Base-by-base conservation (phyloP, 306 rosid species). In the Ammopiptanthus mongolicus region DNA sequence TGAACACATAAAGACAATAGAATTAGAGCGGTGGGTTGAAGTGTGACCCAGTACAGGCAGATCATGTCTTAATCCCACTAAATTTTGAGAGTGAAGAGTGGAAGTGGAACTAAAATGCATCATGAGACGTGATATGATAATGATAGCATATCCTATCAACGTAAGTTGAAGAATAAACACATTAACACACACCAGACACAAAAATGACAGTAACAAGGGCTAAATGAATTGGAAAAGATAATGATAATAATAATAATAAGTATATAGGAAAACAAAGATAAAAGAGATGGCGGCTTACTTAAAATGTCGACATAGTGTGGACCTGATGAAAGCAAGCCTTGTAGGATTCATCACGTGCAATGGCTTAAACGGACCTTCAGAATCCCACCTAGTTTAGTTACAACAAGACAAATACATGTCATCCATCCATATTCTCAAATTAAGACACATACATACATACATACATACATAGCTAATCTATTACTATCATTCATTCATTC, bases 351-450 rank as follows among this genome's bases (percentile, higher is more conserved):
- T 67, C 65, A 51, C 76, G 82, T 95, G 99, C 82, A 95, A 78
- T n/a, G 99, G 97, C 74, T 92, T 92, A 76, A 90, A 92, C 0
- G 97, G 97, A 5, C 99, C 97, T 84, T 87, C 97, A 33, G 93
- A 87, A 81, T 95, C 96, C 99, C 99, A 92, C 97, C 97, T 95
- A 82, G 22, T 60, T 0, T 25, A 25, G 28, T 25, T 25, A 31
- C 0, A 72, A 0, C n/a, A n/a, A n/a, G n/a, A n/a, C n/a, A n/a
- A n/a, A n/a, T n/a, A n/a, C n/a, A n/a, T n/a, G n/a, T n/a, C n/a
- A n/a, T n/a, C 37, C 21, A 67, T 28, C 18, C 65, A 53, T 28
- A 60, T 9, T 60, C 39, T 23, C 46, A 52, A 29, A 41, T 28
- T 9, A 68, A 60, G 36, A 69, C 39, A 58, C 5, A 37, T 0